A percentile compares a stretch with the other conserved stretches of the same genome.
phyloP scores from a whole-genome alignment of 768 basidiomycete genomes.

The Pleurotus djamor region DNA sequence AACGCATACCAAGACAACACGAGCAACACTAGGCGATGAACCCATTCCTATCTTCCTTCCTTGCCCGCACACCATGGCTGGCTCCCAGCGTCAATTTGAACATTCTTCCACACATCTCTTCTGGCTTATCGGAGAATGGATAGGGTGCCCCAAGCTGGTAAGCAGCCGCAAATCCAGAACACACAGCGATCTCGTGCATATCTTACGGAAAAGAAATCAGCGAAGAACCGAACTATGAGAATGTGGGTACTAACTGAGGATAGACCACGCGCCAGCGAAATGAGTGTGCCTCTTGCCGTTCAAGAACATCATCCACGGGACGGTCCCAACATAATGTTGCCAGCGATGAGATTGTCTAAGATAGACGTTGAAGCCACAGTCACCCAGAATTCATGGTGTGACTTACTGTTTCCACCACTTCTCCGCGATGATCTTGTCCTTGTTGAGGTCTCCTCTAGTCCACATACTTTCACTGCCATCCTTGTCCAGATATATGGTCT shows the following conservation, averaged over 20 bases:
- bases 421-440: slow-evolving; percentile 34
- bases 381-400: too few relatives aligned
- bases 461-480: slow-evolving; percentile 36
- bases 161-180: slow-evolving; percentile 34
- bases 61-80: slow-evolving; percentile 15
- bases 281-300: slow-evolving; percentile 33
- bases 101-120: slow-evolving; percentile 23
- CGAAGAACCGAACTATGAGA: background rate
- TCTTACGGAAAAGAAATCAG: slow-evolving; percentile 13
- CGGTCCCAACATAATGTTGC: slow-evolving; percentile 38
- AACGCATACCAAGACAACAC: background rate
- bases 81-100: slow-evolving; percentile 25
- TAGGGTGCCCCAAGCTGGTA: slow-evolving; percentile 34
- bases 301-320: slow-evolving; percentile 35
- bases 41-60: slow-evolving; percentile 18
- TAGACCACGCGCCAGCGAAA: slow-evolving; percentile 34
- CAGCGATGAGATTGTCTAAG: slow-evolving; percentile 36
- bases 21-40: slow-evolving; percentile 11
- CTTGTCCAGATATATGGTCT: slow-evolving; percentile 47
- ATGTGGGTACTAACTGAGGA: slow-evolving; percentile 22
- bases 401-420: slow-evolving; percentile 55
- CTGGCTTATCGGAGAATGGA: slow-evolving; percentile 27
- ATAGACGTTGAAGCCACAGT: background rate
- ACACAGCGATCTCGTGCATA: slow-evolving; percentile 37
- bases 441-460: slow-evolving; percentile 37